Conservation (phyloP, 2,329 filamentous ascomycete genomes). For the Fusarium coffeatum region DNA sequence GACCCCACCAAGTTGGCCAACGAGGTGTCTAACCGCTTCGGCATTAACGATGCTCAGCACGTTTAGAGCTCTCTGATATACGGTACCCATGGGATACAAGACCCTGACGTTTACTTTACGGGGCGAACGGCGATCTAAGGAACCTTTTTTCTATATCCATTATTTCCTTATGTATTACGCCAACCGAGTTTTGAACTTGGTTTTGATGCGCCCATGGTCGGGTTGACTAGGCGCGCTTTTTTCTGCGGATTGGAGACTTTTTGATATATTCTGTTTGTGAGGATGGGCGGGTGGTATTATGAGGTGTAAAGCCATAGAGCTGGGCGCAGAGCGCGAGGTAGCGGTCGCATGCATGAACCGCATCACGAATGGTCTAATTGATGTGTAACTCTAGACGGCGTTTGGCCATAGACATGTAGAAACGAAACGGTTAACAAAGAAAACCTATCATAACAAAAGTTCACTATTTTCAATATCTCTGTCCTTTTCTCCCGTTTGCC, state of each 20-base stretch:
- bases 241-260: slow-evolving; percentile 50
- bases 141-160: slow-evolving; percentile 42
- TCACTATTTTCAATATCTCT: slow-evolving; percentile 10
- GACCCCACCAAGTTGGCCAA: slow-evolving; percentile 62
- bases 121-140: slow-evolving; percentile 51
- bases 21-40: slow-evolving; percentile 63
- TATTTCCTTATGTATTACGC: slow-evolving; percentile 38
- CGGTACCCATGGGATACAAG: slow-evolving; percentile 30
- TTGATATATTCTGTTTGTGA: slow-evolving; percentile 48
- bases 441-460: slow-evolving; percentile 29
- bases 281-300: slow-evolving; percentile 42
- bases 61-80: slow-evolving; percentile 30
- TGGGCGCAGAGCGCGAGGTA: slow-evolving; percentile 53
- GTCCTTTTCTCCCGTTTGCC: neutral
- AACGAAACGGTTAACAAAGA: slow-evolving; percentile 50
- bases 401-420: slow-evolving; percentile 56
- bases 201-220: slow-evolving; percentile 44
- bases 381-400: slow-evolving; percentile 58
- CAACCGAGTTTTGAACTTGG: slow-evolving; percentile 38
- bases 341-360: slow-evolving; percentile 49
- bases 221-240: slow-evolving; percentile 39
- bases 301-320: slow-evolving; percentile 54
- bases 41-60: slow-evolving; percentile 50
- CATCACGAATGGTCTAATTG: slow-evolving; percentile 55
- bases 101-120: slow-evolving; percentile 44